These are phyloP conservation scores for Fusarium sp. DNA, from an alignment of 2,329 filamentous ascomycete genomes.

Conservation along the genomic window DNA sequence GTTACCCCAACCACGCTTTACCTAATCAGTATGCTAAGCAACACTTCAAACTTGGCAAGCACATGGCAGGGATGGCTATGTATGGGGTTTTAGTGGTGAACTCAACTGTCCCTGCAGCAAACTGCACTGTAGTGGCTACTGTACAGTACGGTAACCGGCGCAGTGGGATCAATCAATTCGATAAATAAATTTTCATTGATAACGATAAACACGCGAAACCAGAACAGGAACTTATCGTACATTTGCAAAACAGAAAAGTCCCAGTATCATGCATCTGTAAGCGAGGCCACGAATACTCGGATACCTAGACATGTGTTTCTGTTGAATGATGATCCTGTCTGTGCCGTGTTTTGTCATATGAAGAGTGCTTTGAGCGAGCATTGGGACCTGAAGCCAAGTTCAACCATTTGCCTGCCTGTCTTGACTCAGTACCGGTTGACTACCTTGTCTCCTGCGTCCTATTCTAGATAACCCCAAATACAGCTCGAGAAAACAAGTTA, in stretches of 20 bases:
- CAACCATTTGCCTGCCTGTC: background rate
- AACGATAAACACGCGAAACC: constrained; percentile 18
- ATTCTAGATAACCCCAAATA: background rate
- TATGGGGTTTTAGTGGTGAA: constrained; percentile 25
- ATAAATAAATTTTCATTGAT: background rate
- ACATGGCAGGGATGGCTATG: constrained; percentile 23
- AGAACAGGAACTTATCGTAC: constrained; percentile 31
- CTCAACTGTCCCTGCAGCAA: constrained; percentile 32
- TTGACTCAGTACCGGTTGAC: background rate
- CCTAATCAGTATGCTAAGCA: constrained; percentile 37
- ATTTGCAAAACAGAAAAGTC: constrained; percentile 8
- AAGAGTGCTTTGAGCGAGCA: background rate
- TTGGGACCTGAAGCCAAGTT: background rate
- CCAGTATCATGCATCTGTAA: background rate
- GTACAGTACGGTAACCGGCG: background rate
- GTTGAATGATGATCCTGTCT: background rate
- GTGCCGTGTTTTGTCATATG: background rate
- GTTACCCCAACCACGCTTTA: constrained; percentile 32
- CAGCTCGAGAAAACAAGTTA: background rate
- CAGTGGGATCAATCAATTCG: background rate
- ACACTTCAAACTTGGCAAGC: constrained; percentile 37
- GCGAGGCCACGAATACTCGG: background rate
- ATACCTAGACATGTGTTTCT: background rate
- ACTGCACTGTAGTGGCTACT: background rate
- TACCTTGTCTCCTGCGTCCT: background rate